These are phyloP conservation scores for Pestalotiopsis sp. DNA, from an alignment of 2,329 filamentous ascomycete genomes.

Conservation along the genomic window DNA sequence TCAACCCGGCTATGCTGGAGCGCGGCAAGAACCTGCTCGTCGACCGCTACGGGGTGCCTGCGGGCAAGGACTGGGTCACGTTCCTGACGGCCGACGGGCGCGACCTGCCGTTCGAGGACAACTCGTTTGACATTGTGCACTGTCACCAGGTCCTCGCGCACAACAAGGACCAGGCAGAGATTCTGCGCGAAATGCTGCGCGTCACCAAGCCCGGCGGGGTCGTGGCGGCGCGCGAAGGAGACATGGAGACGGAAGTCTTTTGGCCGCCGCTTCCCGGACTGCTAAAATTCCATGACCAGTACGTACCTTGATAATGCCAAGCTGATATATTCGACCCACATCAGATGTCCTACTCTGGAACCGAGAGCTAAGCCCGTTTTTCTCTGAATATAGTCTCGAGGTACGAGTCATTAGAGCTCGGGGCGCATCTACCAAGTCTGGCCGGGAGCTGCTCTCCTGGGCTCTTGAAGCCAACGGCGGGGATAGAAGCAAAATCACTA, in stretches of 20 bases:
- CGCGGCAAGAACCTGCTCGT: neutral
- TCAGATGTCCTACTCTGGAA: neutral
- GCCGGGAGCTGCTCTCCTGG: neutral
- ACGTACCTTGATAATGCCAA: neutral
- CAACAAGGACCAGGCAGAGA: constrained; percentile 48
- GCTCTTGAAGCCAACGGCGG: neutral
- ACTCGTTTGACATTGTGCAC: constrained; percentile 60
- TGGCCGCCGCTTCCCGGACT: neutral
- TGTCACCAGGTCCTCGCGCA: constrained; percentile 61
- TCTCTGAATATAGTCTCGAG: neutral
- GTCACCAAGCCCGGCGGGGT: constrained; percentile 56
- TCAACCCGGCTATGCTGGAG: neutral
- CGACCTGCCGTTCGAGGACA: constrained; percentile 40
- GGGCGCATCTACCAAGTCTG: neutral
- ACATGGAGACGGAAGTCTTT: constrained; percentile 9
- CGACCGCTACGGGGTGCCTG: neutral
- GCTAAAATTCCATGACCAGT: neutral
- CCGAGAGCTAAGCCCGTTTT: neutral
- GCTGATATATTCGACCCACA: neutral
- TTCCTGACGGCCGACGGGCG: neutral
- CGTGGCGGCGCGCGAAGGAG: constrained; percentile 32
- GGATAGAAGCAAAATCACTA: constrained; percentile 12
- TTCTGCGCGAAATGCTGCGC: constrained; percentile 54
- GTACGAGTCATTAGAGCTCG: neutral
- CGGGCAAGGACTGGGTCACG: neutral